Conservation (phyloP, 352 stramenopile species). For the Pythium vanterpoolii region DNA sequence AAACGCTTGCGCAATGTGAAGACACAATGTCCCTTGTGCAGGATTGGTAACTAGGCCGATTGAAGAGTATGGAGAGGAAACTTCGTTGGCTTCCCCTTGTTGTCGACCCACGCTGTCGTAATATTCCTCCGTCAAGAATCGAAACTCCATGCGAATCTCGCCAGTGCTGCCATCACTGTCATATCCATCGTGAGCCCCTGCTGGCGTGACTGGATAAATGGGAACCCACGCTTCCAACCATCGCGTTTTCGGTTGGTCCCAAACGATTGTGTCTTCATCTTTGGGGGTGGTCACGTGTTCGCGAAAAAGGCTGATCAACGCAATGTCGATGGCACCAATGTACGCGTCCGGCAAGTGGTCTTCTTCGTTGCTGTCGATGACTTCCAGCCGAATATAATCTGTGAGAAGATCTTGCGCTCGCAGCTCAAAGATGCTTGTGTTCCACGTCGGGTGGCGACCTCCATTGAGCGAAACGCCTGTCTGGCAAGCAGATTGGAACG, state of each 20-base stretch:
- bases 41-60: not conserved
- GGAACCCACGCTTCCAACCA: slow-evolving; percentile 51
- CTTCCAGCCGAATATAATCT: slow-evolving; percentile 39
- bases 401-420: slow-evolving; percentile 27
- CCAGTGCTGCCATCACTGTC: slow-evolving; percentile 23
- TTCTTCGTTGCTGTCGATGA: slow-evolving; percentile 55
- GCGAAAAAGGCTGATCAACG: slow-evolving; percentile 29
- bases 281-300: slow-evolving; percentile 4
- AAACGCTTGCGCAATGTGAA: slow-evolving; percentile 33
- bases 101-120: slow-evolving; percentile 16
- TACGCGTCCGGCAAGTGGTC: slow-evolving; percentile 43
- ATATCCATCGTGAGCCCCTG: too few species aligned
- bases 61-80: slow-evolving; percentile 5
- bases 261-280: not conserved
- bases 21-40: slow-evolving; percentile 24
- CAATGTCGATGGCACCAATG: slow-evolving; percentile 35
- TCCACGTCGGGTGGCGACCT: slow-evolving; percentile 47
- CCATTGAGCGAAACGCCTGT: slow-evolving; percentile 46
- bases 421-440: slow-evolving; percentile 38
- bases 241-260: slow-evolving; percentile 16
- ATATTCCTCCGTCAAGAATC: slow-evolving; percentile 37
- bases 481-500: slow-evolving; percentile 24
- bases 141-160: slow-evolving; percentile 49
- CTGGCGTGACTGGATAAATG: slow-evolving; percentile 23
- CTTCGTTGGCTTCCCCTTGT: not conserved